Base-by-base conservation (phyloP, 2,329 filamentous ascomycete species). In the Neospermospora avenae region DNA sequence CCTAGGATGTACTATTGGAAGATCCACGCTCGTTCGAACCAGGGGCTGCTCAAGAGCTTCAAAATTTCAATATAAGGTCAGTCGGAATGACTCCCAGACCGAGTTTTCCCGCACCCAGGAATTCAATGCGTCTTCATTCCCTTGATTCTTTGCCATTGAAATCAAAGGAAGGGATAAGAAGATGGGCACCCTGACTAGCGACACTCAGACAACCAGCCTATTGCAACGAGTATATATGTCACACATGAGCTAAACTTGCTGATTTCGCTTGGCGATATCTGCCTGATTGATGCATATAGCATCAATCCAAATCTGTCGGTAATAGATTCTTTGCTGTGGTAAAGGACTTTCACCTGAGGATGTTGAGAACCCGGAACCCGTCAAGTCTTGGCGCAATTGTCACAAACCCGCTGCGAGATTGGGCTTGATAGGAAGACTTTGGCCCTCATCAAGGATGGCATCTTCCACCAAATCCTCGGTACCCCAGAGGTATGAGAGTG, bases 401-500 rank as follows among this genome's bases (percentile, higher is more conserved):
- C 22, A 49, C 2, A 61, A 46, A 14, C 48, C 55, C 6, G 42
- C 37, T 22, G 34, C 20, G 10, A 61, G 25, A 37, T 58, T 58
- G 13, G 55, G 48, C 20, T 35, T 58, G 41, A 61, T 45, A 4
- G 28, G 4, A 8, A 61, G 41, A 22, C 35, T 24, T 10, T 48
- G 34, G 2, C 55, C 55, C 35, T 58, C 42, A 18, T 52, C 41
- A 7, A 37, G 22, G 11, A 61, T 54, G 14, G n/a, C n/a, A n/a
- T n/a, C 28, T 14, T 20, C 48, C 55, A 3, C 22, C 24, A 41
- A 34, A 28, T 48, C 35, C 22, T 28, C 39, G 11, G 25, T 28
- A 20, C 57, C 60, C 60, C 57, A 63, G n/a, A 42, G 34, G 28
- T 63, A 63, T 1, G 60, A 63, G 8, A 57, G 37, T 14, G 55